phyloP scores from a whole-genome alignment of 176 grass and related monocot species.

The Oryza glaberrima region DNA sequence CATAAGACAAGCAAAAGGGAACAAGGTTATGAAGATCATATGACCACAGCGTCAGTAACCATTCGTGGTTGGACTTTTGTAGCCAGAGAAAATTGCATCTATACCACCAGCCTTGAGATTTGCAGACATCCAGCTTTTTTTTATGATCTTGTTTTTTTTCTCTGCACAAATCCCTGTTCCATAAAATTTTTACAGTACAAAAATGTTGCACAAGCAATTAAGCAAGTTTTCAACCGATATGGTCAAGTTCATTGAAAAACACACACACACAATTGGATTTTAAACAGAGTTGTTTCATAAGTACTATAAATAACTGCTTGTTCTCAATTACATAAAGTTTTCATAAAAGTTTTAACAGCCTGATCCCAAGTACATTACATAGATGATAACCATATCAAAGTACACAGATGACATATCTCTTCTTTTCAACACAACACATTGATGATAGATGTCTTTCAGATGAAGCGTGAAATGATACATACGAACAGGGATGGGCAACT shows the following conservation, averaged over 20 bases:
- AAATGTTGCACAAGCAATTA: neutral
- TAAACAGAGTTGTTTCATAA: neutral
- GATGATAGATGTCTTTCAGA: neutral
- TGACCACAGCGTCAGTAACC: neutral
- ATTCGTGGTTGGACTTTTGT: neutral
- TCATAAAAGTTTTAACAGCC: neutral
- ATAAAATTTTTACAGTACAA: neutral
- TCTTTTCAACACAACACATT: neutral
- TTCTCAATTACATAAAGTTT: neutral
- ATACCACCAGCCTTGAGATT: neutral
- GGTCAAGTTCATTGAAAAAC: neutral
- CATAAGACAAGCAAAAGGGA: neutral
- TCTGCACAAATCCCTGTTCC: neutral
- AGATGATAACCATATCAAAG: neutral
- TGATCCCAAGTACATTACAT: neutral
- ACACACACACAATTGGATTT: neutral
- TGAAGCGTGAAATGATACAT: constrained; percentile 34
- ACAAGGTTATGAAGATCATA: neutral
- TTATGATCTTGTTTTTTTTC: neutral
- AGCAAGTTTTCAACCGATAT: neutral
- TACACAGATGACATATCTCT: neutral
- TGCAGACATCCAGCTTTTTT: neutral
- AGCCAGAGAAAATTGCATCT: too few relatives aligned
- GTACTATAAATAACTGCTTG: neutral
- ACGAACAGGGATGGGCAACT: constrained; percentile 7